These are phyloP conservation scores for Davidsoniella virescens DNA, from an alignment of 2,329 filamentous ascomycete genomes.

Conservation along the genomic window DNA sequence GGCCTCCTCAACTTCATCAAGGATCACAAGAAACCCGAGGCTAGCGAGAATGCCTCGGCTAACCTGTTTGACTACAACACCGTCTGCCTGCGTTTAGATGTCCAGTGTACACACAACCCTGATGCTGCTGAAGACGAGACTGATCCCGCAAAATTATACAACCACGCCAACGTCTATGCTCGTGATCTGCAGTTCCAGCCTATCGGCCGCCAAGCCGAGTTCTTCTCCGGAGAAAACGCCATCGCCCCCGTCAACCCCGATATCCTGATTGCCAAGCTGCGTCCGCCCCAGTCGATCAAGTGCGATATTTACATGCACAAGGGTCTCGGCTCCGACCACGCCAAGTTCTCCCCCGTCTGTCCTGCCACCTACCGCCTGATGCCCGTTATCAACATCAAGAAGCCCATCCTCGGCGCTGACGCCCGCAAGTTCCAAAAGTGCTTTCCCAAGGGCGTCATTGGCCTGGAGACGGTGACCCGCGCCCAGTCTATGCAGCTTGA, in stretches of 20 bases:
- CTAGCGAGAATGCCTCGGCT: conserved; percentile 44
- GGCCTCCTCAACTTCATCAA: conserved; percentile 64
- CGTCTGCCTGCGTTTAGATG: conserved; percentile 57
- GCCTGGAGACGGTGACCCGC: conserved; percentile 52
- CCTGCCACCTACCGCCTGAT: conserved; percentile 86
- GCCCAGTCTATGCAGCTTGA: conserved; percentile 44
- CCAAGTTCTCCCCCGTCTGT: conserved; percentile 92
- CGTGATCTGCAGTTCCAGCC: conserved; percentile 61
- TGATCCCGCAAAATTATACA: conserved; percentile 72
- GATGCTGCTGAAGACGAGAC: conserved; percentile 55
- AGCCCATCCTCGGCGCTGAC: conserved; percentile 72
- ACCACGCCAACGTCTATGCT: conserved; percentile 71
- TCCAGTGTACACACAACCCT: conserved; percentile 65
- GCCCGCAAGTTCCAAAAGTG: conserved; percentile 80
- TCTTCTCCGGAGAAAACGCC: conserved; percentile 50
- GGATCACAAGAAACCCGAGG: conserved; percentile 58
- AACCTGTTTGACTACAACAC: conserved; percentile 70
- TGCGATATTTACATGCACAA: conserved; percentile 89
- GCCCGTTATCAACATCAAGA: conserved; percentile 68
- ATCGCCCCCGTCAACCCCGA: conserved; percentile 75
- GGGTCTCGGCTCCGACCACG: conserved; percentile 83
- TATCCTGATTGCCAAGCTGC: conserved; percentile 85
- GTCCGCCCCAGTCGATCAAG: conserved; percentile 75
- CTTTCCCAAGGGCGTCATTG: conserved; percentile 81
- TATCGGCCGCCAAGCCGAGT: conserved; percentile 53